These are phyloP conservation scores for Kwoniella sp. DNA, from an alignment of 768 basidiomycete genomes.

Conservation along the genomic window DNA sequence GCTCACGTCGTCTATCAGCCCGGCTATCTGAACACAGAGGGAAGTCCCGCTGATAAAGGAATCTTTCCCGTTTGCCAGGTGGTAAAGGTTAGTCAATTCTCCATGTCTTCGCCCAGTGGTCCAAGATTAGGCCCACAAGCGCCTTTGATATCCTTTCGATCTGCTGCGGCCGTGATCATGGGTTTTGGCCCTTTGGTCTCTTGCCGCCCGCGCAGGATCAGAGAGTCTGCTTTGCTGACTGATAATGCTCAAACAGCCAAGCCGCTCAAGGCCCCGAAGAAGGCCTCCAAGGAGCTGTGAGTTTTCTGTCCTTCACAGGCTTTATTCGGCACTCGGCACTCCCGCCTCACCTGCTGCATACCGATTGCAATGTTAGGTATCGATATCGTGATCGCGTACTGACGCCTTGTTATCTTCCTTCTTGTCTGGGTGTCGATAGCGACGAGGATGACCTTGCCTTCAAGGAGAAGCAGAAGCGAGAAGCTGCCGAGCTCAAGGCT, in stretches of 20 bases:
- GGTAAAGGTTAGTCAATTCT: conserved; percentile 36
- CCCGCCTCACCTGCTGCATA: neutral
- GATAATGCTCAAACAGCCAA: conserved; percentile 19
- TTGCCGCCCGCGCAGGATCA: conserved; percentile 12
- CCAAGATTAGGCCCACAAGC: too few relatives aligned
- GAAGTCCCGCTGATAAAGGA: neutral
- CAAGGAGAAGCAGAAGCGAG: conserved; percentile 44
- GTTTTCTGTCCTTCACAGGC: conserved; percentile 8
- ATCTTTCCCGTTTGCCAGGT: conserved; percentile 11
- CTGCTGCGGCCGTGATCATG: neutral
- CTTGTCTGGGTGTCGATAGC: conserved; percentile 1
- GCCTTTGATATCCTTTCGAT: neutral
- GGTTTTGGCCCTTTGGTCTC: conserved; percentile 4
- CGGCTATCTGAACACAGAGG: too few relatives aligned
- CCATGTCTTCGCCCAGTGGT: too few relatives aligned
- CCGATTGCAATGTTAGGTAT: too few relatives aligned
- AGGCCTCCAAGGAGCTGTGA: conserved; percentile 45
- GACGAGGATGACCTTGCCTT: conserved; percentile 50
- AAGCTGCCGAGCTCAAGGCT: conserved; percentile 38
- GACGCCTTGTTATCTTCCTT: neutral
- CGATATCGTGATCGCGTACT: neutral
- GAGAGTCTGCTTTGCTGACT: neutral
- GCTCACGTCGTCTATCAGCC: too few relatives aligned
- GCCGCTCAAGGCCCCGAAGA: conserved; percentile 50
- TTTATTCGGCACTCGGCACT: too few relatives aligned